Conservation (phyloP, 2,329 filamentous ascomycete genomes). For the Arthrobotrys musiformis region DNA sequence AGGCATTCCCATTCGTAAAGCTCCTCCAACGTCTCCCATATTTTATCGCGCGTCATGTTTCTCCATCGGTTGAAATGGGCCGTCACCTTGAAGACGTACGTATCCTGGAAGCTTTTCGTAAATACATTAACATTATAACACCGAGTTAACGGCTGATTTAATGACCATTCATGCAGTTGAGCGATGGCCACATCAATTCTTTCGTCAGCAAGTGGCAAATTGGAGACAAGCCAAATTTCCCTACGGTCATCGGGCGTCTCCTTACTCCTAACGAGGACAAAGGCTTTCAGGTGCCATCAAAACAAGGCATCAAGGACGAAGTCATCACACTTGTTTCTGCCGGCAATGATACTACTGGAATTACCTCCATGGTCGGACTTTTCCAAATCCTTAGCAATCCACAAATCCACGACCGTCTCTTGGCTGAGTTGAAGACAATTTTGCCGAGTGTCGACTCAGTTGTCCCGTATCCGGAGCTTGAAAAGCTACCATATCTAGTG, state of each 20-base stretch:
- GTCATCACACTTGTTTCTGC: constrained; percentile 62
- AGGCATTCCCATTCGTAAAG: constrained; percentile 29
- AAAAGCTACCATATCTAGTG: constrained; percentile 63
- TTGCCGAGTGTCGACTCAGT: constrained; percentile 57
- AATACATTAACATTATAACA: background rate
- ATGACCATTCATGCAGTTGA: background rate
- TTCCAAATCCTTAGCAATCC: constrained; percentile 61
- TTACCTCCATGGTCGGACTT: constrained; percentile 59
- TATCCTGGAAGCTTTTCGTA: background rate
- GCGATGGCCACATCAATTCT: constrained; percentile 1
- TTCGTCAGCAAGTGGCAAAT: constrained; percentile 17
- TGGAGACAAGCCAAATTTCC: constrained; percentile 27
- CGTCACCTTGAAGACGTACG: constrained; percentile 19
- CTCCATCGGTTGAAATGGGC: constrained; percentile 23
- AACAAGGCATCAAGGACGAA: constrained; percentile 62
- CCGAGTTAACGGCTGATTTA: background rate
- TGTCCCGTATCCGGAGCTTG: constrained; percentile 60
- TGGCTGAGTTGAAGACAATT: constrained; percentile 59
- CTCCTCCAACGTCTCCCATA: constrained; percentile 15
- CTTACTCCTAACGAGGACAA: constrained; percentile 28
- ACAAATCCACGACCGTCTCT: constrained; percentile 57
- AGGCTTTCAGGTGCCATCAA: constrained; percentile 28
- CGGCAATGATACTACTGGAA: constrained; percentile 63
- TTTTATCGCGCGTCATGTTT: constrained; percentile 24
- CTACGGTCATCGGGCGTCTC: constrained; percentile 19